Conservation (phyloP, 495 filamentous ascomycete species). For the Tuber melanosporum region DNA sequence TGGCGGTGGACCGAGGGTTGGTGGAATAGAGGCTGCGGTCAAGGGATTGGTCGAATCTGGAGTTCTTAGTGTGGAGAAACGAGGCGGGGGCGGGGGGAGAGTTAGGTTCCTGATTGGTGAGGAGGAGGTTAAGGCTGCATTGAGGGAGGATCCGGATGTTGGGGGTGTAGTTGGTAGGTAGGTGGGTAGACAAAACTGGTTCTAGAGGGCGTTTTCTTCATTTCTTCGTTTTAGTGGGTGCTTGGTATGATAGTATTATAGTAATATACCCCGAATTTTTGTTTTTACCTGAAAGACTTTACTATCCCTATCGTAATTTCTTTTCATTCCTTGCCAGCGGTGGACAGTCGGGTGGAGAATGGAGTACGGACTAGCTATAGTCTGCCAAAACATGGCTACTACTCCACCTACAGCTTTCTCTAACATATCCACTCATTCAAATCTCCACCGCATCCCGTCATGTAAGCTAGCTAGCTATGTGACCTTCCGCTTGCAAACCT, state of each 20-base stretch:
- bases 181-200: slow-evolving; percentile 2
- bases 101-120: slow-evolving; percentile 77
- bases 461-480: too few species aligned
- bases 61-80: slow-evolving; percentile 72
- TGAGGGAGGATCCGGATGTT: slow-evolving; percentile 81
- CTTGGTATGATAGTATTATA: background rate
- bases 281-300: background rate
- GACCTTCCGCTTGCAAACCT: too few species aligned
- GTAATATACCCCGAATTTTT: background rate
- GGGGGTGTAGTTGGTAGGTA: slow-evolving; percentile 56
- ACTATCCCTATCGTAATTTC: too few species aligned
- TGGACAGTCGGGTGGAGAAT: too few species aligned
- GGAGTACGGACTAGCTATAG: too few species aligned
- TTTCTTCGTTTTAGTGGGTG: background rate
- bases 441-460: too few species aligned
- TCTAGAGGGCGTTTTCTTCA: background rate
- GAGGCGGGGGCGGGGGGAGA: slow-evolving; percentile 77
- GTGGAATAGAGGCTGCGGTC: slow-evolving; percentile 63
- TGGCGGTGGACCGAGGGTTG: slow-evolving; percentile 51
- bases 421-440: too few species aligned
- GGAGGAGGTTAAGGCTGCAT: slow-evolving; percentile 80
- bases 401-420: too few species aligned
- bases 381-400: too few species aligned
- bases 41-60: slow-evolving; percentile 81
- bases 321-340: too few species aligned